Evolutionary conservation across 2,329 filamentous ascomycete genomes (phyloP).

Genomic region (Ophiosphaerella korrae): DNA sequence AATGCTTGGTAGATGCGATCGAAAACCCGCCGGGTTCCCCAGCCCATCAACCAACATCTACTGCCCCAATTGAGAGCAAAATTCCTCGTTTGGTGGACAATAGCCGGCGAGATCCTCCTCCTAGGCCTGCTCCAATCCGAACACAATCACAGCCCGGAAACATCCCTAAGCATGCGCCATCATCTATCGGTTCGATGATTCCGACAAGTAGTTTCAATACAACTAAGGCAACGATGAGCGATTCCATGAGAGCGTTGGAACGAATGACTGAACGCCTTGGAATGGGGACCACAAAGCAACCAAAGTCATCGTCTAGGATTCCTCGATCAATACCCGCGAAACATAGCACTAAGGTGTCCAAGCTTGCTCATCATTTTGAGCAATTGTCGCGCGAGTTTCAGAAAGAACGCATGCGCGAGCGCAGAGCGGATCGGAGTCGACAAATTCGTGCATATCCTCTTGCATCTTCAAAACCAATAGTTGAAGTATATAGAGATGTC

Average conservation of each 20-base stretch:
- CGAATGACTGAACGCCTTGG: conserved; percentile 77
- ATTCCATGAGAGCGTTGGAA: conserved; percentile 58
- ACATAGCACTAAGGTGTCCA: conserved; percentile 76
- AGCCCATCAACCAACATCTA: conserved; percentile 20
- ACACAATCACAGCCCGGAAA: conserved; percentile 46
- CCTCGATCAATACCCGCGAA: conserved; percentile 75
- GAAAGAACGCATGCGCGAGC: conserved; percentile 86
- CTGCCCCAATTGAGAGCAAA: conserved; percentile 38
- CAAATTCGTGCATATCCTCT: conserved; percentile 84
- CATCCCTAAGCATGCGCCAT: conserved; percentile 27
- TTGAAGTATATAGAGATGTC: conserved; percentile 93
- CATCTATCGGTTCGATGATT: conserved; percentile 21
- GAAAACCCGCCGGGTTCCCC: conserved; percentile 42
- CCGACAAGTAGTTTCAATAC: conserved; percentile 23
- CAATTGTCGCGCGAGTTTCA: conserved; percentile 96
- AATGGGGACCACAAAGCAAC: conserved; percentile 66
- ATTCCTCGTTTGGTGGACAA: conserved; percentile 47
- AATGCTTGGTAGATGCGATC: conserved; percentile 39
- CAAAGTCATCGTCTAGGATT: conserved; percentile 73
- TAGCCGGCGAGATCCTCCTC: conserved; percentile 36
- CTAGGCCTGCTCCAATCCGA: conserved; percentile 34
- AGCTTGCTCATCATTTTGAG: conserved; percentile 94
- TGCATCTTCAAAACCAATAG: conserved; percentile 91
- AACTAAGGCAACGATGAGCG: conserved; percentile 35
- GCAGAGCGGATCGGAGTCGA: conserved; percentile 76